Evolutionary conservation across 805 yeast species (phyloP), one percentile per base, ranked within the genome.

Genomic region (Zygoascus tannicola): DNA sequence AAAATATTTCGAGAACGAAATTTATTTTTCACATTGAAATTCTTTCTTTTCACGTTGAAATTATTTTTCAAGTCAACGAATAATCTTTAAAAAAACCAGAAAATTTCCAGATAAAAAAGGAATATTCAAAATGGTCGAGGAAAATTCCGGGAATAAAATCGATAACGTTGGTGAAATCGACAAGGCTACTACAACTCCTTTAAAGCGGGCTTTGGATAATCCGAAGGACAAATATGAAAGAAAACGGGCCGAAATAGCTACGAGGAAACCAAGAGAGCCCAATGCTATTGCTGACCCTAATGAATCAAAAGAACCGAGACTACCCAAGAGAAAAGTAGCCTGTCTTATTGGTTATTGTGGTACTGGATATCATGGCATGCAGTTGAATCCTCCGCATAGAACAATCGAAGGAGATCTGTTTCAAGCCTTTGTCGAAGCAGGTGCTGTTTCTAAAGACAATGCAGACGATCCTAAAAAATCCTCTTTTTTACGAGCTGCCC

Each of bases 321-420:
- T 57, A 73, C 85, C 56, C 19, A 88, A 88, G 71, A 75, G 78
- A 55, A 88, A 88, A 59, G 95, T 86, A 19, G 97, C 95, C 0
- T 78, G 83, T 56, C 71, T 85, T 78, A 71, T 88, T 51, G 97
- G 97, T 3, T 88, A 88, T 66, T 88, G 96, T 60, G 97, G 97
- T 35, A 80, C 95, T 1, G 97, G 97, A 0, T 88, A 88, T 65
- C 92, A 85, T 62, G 97, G 97, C 5, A 85, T 88, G 95, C 97
- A 88, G 64, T 67, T 81, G 50, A 88, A 87, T 59, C 94, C 95
- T 1, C 94, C 88, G 16, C 76, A 76, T 35, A 78, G 79, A 59
- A 88, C 97, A 18, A 88, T 88, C 51, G 97, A 88, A 64, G 92
- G 88, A 12, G 96, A 85, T 40, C 58, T 88, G 4, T 90, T 85